phyloP scores from a whole-genome alignment of 1,139 yeast species.

The Nakaseomyces kungkrabaensis region DNA sequence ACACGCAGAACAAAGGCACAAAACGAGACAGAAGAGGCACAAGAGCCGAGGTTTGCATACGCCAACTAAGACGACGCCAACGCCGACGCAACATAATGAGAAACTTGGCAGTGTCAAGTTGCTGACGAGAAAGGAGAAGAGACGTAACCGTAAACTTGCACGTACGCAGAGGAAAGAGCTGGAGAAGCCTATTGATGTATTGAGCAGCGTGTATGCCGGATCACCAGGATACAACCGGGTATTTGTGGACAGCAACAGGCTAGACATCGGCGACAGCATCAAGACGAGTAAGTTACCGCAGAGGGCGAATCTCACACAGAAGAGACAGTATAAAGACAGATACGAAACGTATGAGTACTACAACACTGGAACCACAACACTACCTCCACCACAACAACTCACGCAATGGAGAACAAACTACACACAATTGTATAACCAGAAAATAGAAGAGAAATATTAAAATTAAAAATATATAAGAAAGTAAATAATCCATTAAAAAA shows the following conservation, averaged over 20 bases:
- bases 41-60: too few relatives aligned
- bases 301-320: conserved; percentile 18
- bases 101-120: conserved; percentile 5
- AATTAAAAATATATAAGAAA: too few relatives aligned
- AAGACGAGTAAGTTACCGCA: conserved; percentile 21
- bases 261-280: conserved; percentile 25
- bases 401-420: conserved; percentile 7
- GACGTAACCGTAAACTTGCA: conserved; percentile 1
- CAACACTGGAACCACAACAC: background rate
- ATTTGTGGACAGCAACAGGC: conserved; percentile 20
- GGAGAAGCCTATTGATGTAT: conserved; percentile 4
- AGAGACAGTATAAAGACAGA: background rate
- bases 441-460: too few relatives aligned
- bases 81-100: background rate
- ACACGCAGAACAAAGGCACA: too few relatives aligned
- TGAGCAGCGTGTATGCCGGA: conserved; percentile 18
- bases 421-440: conserved; percentile 2
- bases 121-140: conserved; percentile 12
- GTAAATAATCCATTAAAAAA: too few relatives aligned
- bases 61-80: too few relatives aligned
- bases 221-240: conserved; percentile 28
- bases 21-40: too few relatives aligned
- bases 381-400: background rate
- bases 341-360: background rate
- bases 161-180: conserved; percentile 9